Evolutionary conservation across 2,329 filamentous ascomycete species (phyloP).

Genomic region (Emergomyces orientalis): DNA sequence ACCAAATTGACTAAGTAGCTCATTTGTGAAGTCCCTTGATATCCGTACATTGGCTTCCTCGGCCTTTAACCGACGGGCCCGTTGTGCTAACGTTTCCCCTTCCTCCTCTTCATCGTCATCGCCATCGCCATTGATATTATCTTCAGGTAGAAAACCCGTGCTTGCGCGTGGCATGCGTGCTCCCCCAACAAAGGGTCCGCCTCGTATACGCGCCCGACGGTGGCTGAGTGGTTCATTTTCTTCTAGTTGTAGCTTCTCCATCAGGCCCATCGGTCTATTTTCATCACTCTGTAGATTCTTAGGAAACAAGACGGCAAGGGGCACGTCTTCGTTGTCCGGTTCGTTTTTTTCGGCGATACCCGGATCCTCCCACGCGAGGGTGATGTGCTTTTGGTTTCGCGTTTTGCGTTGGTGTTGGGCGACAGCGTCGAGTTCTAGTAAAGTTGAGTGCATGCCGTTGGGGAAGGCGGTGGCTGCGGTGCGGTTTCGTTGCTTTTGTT

Average conservation of each 20-base stretch:
- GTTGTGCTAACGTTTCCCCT: constrained; percentile 39
- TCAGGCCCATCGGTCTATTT: constrained; percentile 37
- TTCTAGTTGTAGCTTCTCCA: constrained; percentile 68
- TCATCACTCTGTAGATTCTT: constrained; percentile 26
- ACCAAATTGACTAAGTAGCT: constrained; percentile 36
- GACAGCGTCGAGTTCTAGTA: constrained; percentile 83
- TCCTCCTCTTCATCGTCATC: constrained; percentile 29
- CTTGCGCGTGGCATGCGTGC: constrained; percentile 23
- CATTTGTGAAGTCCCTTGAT: constrained; percentile 32
- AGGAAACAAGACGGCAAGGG: constrained; percentile 70
- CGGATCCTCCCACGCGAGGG: constrained; percentile 75
- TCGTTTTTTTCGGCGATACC: constrained; percentile 32
- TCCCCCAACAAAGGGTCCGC: constrained; percentile 37
- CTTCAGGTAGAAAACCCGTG: constrained; percentile 23
- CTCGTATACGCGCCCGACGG: constrained; percentile 65
- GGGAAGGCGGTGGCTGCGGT: constrained; percentile 55
- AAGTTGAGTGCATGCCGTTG: constrained; percentile 79
- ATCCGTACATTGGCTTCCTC: constrained; percentile 17
- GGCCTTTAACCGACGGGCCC: constrained; percentile 33
- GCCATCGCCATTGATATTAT: constrained; percentile 19
- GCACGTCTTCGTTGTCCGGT: constrained; percentile 72
- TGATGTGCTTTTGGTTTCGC: constrained; percentile 65
- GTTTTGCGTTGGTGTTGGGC: constrained; percentile 72
- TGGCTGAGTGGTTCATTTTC: constrained; percentile 83
- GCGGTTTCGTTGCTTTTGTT: constrained; percentile 70